Evolutionary conservation across 73 alveolate genomes (phyloP).

Genomic region (Tetrahymena thermophila): DNA sequence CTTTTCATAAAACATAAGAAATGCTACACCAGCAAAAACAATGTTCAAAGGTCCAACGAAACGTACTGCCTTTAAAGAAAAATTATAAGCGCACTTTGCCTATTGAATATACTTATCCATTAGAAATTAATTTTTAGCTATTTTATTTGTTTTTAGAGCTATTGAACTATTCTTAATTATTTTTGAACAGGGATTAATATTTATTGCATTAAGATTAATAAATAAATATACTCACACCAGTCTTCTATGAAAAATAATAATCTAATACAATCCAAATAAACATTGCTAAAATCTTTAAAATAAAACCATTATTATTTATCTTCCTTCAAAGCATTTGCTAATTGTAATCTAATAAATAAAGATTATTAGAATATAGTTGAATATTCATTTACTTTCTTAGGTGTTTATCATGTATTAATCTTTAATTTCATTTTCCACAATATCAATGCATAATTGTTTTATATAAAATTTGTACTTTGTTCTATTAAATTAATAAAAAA

Average conservation of each 20-base stretch:
- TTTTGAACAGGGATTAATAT: background rate
- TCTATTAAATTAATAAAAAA: background rate
- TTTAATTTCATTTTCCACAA: too few relatives aligned
- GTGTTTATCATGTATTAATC: too few relatives aligned
- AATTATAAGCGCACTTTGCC: background rate
- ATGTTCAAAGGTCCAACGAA: background rate
- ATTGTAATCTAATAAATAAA: too few relatives aligned
- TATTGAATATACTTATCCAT: background rate
- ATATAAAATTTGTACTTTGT: too few relatives aligned
- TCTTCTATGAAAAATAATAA: too few relatives aligned
- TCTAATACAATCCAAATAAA: background rate
- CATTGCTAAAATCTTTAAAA: background rate
- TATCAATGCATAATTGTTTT: too few relatives aligned
- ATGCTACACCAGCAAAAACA: background rate
- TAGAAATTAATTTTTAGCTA: background rate
- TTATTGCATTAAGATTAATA: background rate
- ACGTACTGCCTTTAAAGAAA: background rate
- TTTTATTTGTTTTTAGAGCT: background rate
- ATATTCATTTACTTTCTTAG: too few relatives aligned
- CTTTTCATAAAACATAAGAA: background rate
- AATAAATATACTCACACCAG: background rate
- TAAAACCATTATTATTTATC: background rate
- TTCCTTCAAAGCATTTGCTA: background rate
- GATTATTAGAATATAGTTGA: too few relatives aligned
- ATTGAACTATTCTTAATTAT: background rate